These are phyloP conservation scores for Limonium bicolor DNA, from an alignment of 148 eudicot genomes.

Conservation along the genomic window DNA sequence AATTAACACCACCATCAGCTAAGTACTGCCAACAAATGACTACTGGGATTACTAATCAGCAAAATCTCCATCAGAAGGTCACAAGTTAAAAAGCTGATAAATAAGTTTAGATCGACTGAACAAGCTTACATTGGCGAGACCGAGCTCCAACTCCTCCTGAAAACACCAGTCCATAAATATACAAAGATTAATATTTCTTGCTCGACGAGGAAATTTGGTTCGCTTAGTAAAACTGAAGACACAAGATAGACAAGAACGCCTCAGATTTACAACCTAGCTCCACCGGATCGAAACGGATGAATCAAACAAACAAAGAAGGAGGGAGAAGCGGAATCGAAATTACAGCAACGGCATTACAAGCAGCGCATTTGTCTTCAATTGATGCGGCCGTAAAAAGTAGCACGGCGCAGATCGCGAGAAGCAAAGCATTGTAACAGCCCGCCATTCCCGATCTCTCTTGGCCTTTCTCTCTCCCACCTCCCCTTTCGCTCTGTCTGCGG, in stretches of 20 bases:
- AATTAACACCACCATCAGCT: no score
- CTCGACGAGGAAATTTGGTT: no score
- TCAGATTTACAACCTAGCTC: no score
- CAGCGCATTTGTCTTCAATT: slow-evolving; percentile 79
- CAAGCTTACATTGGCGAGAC: slow-evolving; percentile 57
- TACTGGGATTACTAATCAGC: no score
- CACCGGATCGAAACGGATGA: slow-evolving; percentile 5
- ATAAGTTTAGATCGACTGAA: not conserved
- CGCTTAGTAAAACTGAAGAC: no score
- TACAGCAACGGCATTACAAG: slow-evolving; percentile 90
- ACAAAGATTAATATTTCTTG: not conserved
- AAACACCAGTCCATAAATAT: slow-evolving; percentile 5
- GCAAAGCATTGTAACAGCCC: slow-evolving; percentile 6
- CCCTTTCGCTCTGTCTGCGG: no score
- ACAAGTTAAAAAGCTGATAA: not conserved
- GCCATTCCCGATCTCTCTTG: slow-evolving; percentile 12
- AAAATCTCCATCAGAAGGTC: no score
- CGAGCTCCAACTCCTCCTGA: slow-evolving; percentile 83
- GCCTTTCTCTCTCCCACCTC: not conserved
- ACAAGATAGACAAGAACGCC: no score
- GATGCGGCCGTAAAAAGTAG: slow-evolving; percentile 19
- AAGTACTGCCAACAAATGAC: no score
- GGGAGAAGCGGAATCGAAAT: not conserved
- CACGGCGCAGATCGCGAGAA: slow-evolving; percentile 13
- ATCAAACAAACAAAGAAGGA: not conserved